A percentile compares a stretch with the other conserved stretches of the same genome.
These are phyloP conservation scores for Allium cepa DNA, from an alignment of 106 monocot species.

Conservation along the genomic window DNA sequence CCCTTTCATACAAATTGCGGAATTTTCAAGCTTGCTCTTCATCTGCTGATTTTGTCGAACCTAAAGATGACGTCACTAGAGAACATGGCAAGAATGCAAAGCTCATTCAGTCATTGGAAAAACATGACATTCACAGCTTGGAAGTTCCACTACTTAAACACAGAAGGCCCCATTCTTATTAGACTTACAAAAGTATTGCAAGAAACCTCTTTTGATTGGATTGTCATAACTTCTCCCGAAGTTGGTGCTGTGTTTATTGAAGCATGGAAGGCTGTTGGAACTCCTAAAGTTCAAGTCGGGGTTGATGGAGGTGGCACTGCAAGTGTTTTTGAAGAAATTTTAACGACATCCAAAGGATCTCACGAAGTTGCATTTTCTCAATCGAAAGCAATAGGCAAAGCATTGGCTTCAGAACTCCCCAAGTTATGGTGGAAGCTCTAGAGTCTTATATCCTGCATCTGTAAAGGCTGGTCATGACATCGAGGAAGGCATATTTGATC, in stretches of 20 bases:
- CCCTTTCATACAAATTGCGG: not conserved
- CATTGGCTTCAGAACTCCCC: conserved; percentile 92
- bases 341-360: conserved; percentile 23
- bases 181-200: conserved; percentile 59
- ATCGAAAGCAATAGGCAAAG: conserved; percentile 91
- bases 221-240: conserved; percentile 95
- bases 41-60: not conserved
- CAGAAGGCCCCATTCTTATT: conserved; percentile 61
- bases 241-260: conserved; percentile 80
- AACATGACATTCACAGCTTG: conserved; percentile 52
- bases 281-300: conserved; percentile 66
- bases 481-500: no score
- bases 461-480: no score
- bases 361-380: conserved; percentile 81
- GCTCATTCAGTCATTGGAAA: conserved; percentile 49
- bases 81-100: conserved; percentile 65
- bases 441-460: conserved; percentile 96
- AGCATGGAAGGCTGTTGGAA: conserved; percentile 84
- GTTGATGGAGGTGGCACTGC: conserved; percentile 93
- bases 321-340: conserved; percentile 51
- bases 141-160: conserved; percentile 85
- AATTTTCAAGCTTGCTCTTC: conserved; percentile 5
- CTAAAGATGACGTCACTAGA: conserved; percentile 58
- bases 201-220: conserved; percentile 80
- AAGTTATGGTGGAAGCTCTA: conserved; percentile 22